These are phyloP conservation scores for Melastoma malabathricum DNA, from an alignment of 345 rosid genomes.

Conservation along the genomic window DNA sequence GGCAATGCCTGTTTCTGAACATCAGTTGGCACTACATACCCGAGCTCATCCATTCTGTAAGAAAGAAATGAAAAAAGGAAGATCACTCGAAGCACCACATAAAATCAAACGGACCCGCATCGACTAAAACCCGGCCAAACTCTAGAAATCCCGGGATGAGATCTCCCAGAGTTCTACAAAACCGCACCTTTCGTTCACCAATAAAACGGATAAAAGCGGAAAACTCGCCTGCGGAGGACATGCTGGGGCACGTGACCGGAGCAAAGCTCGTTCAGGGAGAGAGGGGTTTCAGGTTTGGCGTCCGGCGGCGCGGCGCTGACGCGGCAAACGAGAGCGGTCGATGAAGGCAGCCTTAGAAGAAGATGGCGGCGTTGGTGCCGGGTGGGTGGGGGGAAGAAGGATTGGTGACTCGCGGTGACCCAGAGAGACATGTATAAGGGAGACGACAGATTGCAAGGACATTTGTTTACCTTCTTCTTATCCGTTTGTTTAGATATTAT, in stretches of 20 bases:
- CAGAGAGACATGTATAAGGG: too few relatives aligned
- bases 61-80: neutral
- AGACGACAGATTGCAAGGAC: too few relatives aligned
- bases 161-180: too few relatives aligned
- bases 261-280: conserved; percentile 30
- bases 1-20: conserved; percentile 69
- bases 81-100: too few relatives aligned
- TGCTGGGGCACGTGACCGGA: conserved; percentile 38
- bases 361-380: neutral
- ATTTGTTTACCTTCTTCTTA: too few relatives aligned
- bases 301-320: neutral
- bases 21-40: conserved; percentile 48
- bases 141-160: too few relatives aligned
- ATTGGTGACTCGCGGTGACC: too few relatives aligned
- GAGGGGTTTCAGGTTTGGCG: neutral
- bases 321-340: neutral
- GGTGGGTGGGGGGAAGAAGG: neutral
- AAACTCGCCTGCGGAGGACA: conserved; percentile 29
- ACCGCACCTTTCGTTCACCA: too few relatives aligned
- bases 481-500: too few relatives aligned
- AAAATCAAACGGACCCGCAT: too few relatives aligned
- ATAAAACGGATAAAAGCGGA: too few relatives aligned
- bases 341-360: neutral
- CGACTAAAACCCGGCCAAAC: too few relatives aligned
- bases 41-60: conserved; percentile 58